Evolutionary conservation across 139 green algal genomes (phyloP), one percentile per base, ranked within the genome.

Genomic region (Trebouxia sp.): DNA sequence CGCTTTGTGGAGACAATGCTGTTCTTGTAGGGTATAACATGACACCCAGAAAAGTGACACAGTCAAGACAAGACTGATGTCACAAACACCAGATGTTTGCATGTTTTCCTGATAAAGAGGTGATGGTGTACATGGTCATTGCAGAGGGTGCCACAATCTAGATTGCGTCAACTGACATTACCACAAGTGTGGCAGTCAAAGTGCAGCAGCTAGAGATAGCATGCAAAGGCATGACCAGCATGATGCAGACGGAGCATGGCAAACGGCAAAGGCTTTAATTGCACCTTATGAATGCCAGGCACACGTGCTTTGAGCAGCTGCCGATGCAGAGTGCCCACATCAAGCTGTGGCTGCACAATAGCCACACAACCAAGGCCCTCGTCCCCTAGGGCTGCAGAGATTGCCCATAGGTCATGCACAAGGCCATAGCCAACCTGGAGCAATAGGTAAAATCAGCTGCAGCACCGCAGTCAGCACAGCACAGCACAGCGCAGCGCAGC

Each of bases 381-480:
- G 38, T 48, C 65, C 0, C 84, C 84, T 26, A 90, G 62, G 0
- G 82, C 78, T 11, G 45, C 56, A 20, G 72, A 78, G 37, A 89
- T 72, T 11, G 85, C 85, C 0, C 65, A 38, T 26, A 90, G 24
- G 43, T 90, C 87, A 32, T 69, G 51, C 20, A 83, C 51, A 17
- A 91, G 35, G 5, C 74, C 72, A 70, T 83, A 90, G 6, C 87
- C 87, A 6, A 89, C 74, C 82, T 89, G 82, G 37, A 88, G 43
- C 11, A n/a, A 5, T 15, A 65, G 55, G 20, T 11, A 39, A 5
- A 1, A 69, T 2, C 6, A 39, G 20, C 5, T 69, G 56, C n/a
- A 24, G 6, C 26, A 69, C 56, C n/a, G 20, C 20, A 24, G 37
- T 24, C 26, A n/a, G n/a, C n/a, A n/a, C n/a, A n/a, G n/a, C n/a